Conservation (phyloP, 2,329 filamentous ascomycete genomes). For the Neurospora sp. region DNA sequence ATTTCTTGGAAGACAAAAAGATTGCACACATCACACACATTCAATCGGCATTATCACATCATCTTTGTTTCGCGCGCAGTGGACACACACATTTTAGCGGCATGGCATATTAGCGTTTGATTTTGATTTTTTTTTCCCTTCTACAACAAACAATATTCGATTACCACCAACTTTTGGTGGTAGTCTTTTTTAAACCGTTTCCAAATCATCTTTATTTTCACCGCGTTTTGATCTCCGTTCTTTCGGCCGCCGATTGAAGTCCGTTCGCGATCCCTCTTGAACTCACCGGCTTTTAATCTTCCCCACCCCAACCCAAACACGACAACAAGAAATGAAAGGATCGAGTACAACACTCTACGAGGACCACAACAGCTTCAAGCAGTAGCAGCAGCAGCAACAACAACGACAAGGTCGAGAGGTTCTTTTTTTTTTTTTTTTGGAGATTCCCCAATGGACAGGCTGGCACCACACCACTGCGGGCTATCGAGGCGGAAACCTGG, state of each 20-base stretch:
- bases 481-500: background rate
- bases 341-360: background rate
- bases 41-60: background rate
- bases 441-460: background rate
- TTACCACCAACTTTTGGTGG: slow-evolving; percentile 3
- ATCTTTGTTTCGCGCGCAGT: slow-evolving; percentile 25
- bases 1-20: slow-evolving; percentile 26
- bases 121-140: slow-evolving; percentile 23
- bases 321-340: slow-evolving; percentile 9
- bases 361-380: background rate
- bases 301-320: slow-evolving; percentile 10
- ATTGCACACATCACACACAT: background rate
- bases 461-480: background rate
- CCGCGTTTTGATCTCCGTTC: slow-evolving; percentile 1
- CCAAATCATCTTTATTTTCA: slow-evolving; percentile 9
- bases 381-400: background rate
- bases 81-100: slow-evolving; percentile 27
- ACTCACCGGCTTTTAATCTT: slow-evolving; percentile 13
- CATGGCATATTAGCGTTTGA: slow-evolving; percentile 38
- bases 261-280: background rate
- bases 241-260: slow-evolving; percentile 1
- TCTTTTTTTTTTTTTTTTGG: background rate
- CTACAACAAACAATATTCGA: slow-evolving; percentile 11
- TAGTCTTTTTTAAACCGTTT: slow-evolving; percentile 4
- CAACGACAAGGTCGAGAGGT: background rate